Evolutionary conservation across 345 rosid species (phyloP), one percentile per base, ranked within the genome.

Genomic region (Chamaenerion angustifolium): DNA sequence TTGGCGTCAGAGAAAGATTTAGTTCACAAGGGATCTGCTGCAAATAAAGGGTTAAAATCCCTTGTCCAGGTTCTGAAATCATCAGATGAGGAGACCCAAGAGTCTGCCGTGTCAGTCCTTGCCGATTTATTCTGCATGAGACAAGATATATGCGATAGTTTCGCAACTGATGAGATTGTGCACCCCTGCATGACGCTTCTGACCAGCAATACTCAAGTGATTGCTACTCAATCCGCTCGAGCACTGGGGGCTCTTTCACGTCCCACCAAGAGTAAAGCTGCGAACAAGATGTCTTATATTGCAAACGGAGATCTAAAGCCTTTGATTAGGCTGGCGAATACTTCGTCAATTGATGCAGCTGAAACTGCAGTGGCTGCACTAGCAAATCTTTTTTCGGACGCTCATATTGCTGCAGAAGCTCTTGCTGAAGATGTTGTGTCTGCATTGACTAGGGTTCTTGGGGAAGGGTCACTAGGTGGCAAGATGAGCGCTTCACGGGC

Each of bases 361-460:
- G 93, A 85, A 68, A 73, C 81, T 15, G 95, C 93, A 42, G 76
- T 82, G 55, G 78, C 83, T 63, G 87, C 97, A 2, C 64, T 85
- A 61, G 93, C 97, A 64, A 88, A 85, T 75, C 79, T 85, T 66
- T 72, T 88, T 45, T 76, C 71, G 18, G 83, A 82, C 64, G 70
- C 77, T 51, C 83, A 80, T 64, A 66, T 85, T 45, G 92, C 95
- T 18, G 76, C 76, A 40, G 85, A 85, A 65, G 87, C 85, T 51
- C 68, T 82, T 40, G 81, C 80, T 51, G 93, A 85, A 71, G 93
- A 88, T 67, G 72, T 85, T 64, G 87, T 88, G 61, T 70, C 76
- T 4, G 81, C 83, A 59, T 71, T 82, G 72, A 82, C 78, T 47
- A 85, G 89, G 74, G 81, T 88, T 53, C 76, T 88, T 50, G 80